These are phyloP conservation scores for Camelina laxa DNA, from an alignment of 345 rosid species.

Conservation along the genomic window DNA sequence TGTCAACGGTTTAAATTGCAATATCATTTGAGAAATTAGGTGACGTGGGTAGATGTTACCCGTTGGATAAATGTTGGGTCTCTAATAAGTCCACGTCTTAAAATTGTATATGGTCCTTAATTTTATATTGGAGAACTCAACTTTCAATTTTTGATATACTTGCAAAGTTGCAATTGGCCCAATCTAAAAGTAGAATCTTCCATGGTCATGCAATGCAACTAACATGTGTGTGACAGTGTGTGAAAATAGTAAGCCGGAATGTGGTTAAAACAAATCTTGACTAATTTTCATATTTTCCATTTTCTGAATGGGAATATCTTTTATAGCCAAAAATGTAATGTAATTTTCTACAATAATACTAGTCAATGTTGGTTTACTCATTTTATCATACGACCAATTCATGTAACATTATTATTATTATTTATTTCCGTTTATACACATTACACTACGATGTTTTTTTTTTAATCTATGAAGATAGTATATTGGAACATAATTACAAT, in stretches of 20 bases:
- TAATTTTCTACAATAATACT: neutral
- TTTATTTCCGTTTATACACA: neutral
- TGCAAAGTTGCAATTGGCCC: neutral
- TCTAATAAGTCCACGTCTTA: slow-evolving; percentile 1
- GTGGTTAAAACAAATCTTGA: neutral
- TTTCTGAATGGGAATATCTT: neutral
- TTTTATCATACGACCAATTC: neutral
- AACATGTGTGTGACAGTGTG: neutral
- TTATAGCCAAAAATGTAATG: neutral
- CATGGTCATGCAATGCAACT: neutral
- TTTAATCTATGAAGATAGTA: too few species aligned
- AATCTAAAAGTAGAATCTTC: neutral
- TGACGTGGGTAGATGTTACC: neutral
- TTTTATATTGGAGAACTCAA: neutral
- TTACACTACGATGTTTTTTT: too few species aligned
- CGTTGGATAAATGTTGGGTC: slow-evolving; percentile 12
- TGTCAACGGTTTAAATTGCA: neutral
- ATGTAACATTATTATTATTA: neutral
- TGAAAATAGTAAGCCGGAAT: neutral
- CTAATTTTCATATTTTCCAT: too few species aligned
- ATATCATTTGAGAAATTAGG: neutral
- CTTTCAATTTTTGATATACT: too few species aligned
- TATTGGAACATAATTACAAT: too few species aligned
- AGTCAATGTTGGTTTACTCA: slow-evolving; percentile 1
- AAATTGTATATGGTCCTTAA: neutral